A percentile compares a stretch with the other conserved stretches of the same genome.
Conservation (phyloP, 2,329 filamentous ascomycete species). For the Thielaviopsis ethacetica region DNA sequence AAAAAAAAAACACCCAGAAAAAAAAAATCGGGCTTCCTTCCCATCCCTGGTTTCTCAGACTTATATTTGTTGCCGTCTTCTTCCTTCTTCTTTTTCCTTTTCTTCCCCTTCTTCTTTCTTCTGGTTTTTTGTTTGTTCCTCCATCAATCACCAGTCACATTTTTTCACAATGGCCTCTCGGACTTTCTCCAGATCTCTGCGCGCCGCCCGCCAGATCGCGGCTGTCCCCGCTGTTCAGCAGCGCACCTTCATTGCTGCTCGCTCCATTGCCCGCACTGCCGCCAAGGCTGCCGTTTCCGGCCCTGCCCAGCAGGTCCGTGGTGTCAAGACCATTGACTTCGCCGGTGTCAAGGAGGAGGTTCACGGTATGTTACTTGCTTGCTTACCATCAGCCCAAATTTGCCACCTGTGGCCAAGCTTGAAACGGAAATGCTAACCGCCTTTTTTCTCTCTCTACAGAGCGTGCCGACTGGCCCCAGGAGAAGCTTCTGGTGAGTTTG, state of each 20-base stretch:
- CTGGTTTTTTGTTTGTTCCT: slow-evolving; percentile 11
- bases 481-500: slow-evolving; percentile 80
- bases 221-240: slow-evolving; percentile 39
- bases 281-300: slow-evolving; percentile 34
- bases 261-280: slow-evolving; percentile 37
- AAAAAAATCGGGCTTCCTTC: slow-evolving; percentile 8
- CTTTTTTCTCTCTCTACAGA: slow-evolving; percentile 35
- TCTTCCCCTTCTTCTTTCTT: neutral
- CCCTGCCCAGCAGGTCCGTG: slow-evolving; percentile 55
- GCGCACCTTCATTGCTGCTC: slow-evolving; percentile 46
- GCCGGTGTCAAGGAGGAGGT: slow-evolving; percentile 89
- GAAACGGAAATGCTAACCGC: slow-evolving; percentile 3
- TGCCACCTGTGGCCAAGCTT: neutral
- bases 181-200: slow-evolving; percentile 52
- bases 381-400: neutral
- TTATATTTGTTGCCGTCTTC: slow-evolving; percentile 7
- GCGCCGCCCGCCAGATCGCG: slow-evolving; percentile 46
- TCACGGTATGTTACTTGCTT: slow-evolving; percentile 47
- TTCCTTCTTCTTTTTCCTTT: slow-evolving; percentile 3
- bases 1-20: slow-evolving; percentile 4
- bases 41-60: slow-evolving; percentile 2
- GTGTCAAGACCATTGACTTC: slow-evolving; percentile 98
- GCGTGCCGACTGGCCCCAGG: slow-evolving; percentile 94
- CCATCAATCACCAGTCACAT: slow-evolving; percentile 15
- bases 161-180: slow-evolving; percentile 53